Base-by-base conservation (phyloP, 1,284 basidiomycete species). In the Ceratorhiza oryzae-sativae region DNA sequence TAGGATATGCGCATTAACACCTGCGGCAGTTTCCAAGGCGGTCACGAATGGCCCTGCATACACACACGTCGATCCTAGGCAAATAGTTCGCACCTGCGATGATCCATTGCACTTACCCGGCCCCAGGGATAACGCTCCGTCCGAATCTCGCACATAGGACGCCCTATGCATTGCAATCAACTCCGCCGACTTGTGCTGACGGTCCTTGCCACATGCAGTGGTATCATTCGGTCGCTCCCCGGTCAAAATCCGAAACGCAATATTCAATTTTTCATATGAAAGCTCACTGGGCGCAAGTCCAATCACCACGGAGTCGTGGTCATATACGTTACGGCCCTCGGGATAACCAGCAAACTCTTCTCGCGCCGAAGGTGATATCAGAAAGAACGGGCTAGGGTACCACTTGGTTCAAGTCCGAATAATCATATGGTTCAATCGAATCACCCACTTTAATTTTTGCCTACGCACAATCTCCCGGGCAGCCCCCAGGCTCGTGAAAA, bases 401-500 rank as follows among this genome's bases (percentile, higher is more conserved):
- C 65, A 13, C 23, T 4, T 6, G 36, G 27, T 34, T 30, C 18
- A 61, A 45, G 15, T 5, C 45, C 32, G 73, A 10, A 48, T 34
- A 18, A 30, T 34, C 23, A 30, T 49, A 15, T 20, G 59, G n/a
- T 39, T 18, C 13, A 34, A 27, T 25, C 20, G 30, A 32, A 30
- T 23, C 20, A 30, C 62, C 39, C 49, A 67, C 62, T 67, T 67
- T 67, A 67, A 53, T 23, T 67, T 67, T 41, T 55, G 62, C 49
- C 34, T 67, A 36, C 62, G 77, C 63, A 90, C 79, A 13, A 85
- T 76, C 6, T 82, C 78, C n/a, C 81, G 81, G n/a, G 88, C 84
- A 0, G 88, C 87, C 0, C 87, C 86, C 0, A 92, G 79, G 67
- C 86, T 88, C 3, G 89, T 91, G 83, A 88, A 86, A 12, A 90